These are phyloP conservation scores for Candida tropicalis DNA, from an alignment of 1,139 yeast genomes.

Conservation along the genomic window DNA sequence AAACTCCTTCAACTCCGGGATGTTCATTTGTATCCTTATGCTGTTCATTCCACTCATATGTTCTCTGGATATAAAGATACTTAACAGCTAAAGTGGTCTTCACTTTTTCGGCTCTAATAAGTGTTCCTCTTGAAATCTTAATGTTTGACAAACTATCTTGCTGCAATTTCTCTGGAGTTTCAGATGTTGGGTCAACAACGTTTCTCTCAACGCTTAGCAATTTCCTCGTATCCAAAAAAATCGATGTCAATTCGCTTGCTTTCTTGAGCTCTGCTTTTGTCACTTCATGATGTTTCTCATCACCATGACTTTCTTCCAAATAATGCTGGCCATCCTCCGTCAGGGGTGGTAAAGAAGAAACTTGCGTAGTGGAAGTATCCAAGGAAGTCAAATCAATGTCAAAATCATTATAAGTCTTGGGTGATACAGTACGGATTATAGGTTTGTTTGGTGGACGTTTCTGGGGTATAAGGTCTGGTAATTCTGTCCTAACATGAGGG, in stretches of 20 bases:
- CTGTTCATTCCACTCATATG: constrained; percentile 25
- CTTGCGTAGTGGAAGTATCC: background rate
- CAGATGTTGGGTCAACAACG: constrained; percentile 30
- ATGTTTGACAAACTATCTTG: constrained; percentile 8
- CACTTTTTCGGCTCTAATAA: constrained; percentile 56
- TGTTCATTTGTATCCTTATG: constrained; percentile 23
- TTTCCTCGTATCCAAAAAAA: constrained; percentile 46
- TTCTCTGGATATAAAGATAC: constrained; percentile 49
- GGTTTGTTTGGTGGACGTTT: background rate
- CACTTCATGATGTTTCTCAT: constrained; percentile 1
- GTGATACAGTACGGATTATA: background rate
- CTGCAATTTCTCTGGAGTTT: background rate
- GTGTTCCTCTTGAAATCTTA: constrained; percentile 39
- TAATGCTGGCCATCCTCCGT: background rate
- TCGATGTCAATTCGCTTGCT: constrained; percentile 45
- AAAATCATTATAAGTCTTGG: background rate
- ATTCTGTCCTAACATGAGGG: background rate
- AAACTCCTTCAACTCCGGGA: constrained; percentile 63
- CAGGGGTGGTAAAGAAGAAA: background rate
- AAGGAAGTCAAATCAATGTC: constrained; percentile 2
- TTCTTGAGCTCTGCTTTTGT: constrained; percentile 29
- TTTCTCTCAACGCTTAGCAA: constrained; percentile 46
- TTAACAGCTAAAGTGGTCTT: constrained; percentile 53
- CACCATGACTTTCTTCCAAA: background rate
- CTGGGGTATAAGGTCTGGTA: background rate